A percentile compares a stretch with the other conserved stretches of the same genome.
Conservation (phyloP, 306 rosid species). For the Sphenostylis stenocarpa region DNA sequence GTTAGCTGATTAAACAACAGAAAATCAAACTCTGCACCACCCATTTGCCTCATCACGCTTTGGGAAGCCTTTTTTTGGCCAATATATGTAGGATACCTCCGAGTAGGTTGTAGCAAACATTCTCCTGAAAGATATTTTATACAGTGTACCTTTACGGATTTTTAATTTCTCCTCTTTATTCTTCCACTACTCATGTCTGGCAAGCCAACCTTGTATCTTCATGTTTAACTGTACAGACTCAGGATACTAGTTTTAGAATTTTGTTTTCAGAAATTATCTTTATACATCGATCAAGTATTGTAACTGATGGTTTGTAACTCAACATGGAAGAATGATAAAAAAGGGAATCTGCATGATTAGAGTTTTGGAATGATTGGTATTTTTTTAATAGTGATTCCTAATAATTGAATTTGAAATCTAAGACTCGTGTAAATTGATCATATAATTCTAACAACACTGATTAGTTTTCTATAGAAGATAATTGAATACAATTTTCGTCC, state of each 20-base stretch:
- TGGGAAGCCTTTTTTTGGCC: slow-evolving; percentile 7
- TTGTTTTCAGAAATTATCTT: neutral
- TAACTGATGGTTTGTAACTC: neutral
- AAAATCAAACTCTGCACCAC: slow-evolving; percentile 21
- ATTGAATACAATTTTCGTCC: neutral
- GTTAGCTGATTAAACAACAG: neutral
- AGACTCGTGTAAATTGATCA: neutral
- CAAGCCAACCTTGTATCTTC: neutral
- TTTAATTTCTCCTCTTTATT: neutral
- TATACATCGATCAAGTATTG: neutral
- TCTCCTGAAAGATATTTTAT: slow-evolving; percentile 2
- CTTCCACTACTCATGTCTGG: neutral
- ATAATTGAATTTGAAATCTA: neutral
- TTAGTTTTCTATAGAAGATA: neutral
- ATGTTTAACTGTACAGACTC: neutral
- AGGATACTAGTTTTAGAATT: slow-evolving; percentile 8
- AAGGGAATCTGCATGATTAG: neutral
- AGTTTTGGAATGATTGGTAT: neutral
- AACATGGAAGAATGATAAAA: neutral
- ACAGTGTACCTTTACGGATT: neutral
- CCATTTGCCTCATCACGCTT: slow-evolving; percentile 14
- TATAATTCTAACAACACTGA: neutral
- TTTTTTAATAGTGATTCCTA: neutral
- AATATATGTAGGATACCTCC: slow-evolving; percentile 7
- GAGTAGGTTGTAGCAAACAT: neutral